Percentiles rank a stretch among this genome's conserved stretches.
phyloP scores from a whole-genome alignment of 164 flowering plant species.

The Annona cherimola region DNA sequence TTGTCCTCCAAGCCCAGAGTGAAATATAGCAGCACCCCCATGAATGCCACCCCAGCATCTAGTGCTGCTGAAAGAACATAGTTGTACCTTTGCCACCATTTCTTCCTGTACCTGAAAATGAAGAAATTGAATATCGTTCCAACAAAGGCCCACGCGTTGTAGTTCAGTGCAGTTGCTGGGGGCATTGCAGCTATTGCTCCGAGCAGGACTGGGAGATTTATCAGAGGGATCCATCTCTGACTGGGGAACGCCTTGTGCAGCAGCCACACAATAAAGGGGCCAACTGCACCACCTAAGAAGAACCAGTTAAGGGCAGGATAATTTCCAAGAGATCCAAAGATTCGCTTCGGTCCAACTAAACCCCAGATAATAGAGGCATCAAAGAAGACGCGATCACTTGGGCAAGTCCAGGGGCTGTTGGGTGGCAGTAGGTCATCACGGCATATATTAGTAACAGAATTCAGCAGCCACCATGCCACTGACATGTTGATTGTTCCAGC shows the following conservation, averaged over 20 bases:
- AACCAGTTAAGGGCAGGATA: conserved; percentile 80
- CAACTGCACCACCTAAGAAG: conserved; percentile 80
- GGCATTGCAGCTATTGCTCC: conserved; percentile 86
- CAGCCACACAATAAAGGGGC: conserved; percentile 73
- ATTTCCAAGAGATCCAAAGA: conserved; percentile 66
- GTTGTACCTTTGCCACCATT: conserved; percentile 93
- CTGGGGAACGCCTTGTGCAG: conserved; percentile 72
- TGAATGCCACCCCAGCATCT: conserved; percentile 92
- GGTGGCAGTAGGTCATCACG: conserved; percentile 41
- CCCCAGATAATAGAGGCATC: conserved; percentile 98
- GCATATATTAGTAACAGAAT: conserved; percentile 53
- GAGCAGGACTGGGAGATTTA: conserved; percentile 82
- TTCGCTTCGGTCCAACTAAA: conserved; percentile 73
- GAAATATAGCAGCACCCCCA: conserved; percentile 73
- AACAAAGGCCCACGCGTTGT: conserved; percentile 67
- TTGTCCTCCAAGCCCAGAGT: conserved; percentile 46
- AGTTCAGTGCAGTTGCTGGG: conserved; percentile 77
- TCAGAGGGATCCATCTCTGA: conserved; percentile 75
- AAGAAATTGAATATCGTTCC: conserved; percentile 88
- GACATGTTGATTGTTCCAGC: conserved; percentile 56
- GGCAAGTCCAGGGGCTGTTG: conserved; percentile 80
- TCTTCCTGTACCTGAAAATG: conserved; percentile 66
- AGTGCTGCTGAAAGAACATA: conserved; percentile 86
- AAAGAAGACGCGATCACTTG: conserved; percentile 77
- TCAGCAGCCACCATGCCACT: conserved; percentile 66